These are phyloP conservation scores for Cercospora nicotianae DNA, from an alignment of 2,329 filamentous ascomycete genomes.

Conservation along the genomic window DNA sequence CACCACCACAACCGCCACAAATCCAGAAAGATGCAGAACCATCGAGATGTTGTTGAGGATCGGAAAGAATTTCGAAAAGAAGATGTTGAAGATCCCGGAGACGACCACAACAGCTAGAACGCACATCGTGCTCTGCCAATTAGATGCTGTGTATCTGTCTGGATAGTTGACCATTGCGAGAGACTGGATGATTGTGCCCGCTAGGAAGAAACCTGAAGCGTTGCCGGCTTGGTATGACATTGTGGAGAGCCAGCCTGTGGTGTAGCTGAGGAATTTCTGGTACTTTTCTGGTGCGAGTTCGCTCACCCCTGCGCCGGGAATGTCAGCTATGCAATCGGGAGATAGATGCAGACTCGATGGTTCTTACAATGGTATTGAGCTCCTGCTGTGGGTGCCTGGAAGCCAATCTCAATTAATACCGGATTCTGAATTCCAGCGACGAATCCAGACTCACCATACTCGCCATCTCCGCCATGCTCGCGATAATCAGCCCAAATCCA, in stretches of 20 bases:
- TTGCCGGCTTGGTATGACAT: slow-evolving; percentile 29
- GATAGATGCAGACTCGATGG: background rate
- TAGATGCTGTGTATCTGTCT: slow-evolving; percentile 18
- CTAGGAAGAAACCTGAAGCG: slow-evolving; percentile 26
- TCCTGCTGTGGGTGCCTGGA: slow-evolving; percentile 34
- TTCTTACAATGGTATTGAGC: slow-evolving; percentile 21
- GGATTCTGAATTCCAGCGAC: background rate
- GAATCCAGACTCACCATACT: slow-evolving; percentile 24
- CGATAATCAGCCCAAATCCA: slow-evolving; percentile 28
- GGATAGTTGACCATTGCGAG: slow-evolving; percentile 26
- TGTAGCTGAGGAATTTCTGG: slow-evolving; percentile 34
- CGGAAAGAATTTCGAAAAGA: slow-evolving; percentile 23
- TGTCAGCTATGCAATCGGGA: background rate
- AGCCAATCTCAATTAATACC: background rate
- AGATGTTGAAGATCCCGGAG: slow-evolving; percentile 26
- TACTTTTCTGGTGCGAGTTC: slow-evolving; percentile 19
- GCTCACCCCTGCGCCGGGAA: slow-evolving; percentile 6
- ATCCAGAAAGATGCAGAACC: slow-evolving; percentile 23
- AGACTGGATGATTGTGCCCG: slow-evolving; percentile 26
- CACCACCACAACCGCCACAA: slow-evolving; percentile 24
- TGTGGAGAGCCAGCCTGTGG: slow-evolving; percentile 24
- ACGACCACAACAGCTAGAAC: slow-evolving; percentile 25
- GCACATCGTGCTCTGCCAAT: slow-evolving; percentile 27
- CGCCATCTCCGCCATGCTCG: slow-evolving; percentile 34
- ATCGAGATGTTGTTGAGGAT: slow-evolving; percentile 26